Conservation (phyloP, 225 moss, liverwort and hornwort species). For the Rhytidiadelphus loreus region DNA sequence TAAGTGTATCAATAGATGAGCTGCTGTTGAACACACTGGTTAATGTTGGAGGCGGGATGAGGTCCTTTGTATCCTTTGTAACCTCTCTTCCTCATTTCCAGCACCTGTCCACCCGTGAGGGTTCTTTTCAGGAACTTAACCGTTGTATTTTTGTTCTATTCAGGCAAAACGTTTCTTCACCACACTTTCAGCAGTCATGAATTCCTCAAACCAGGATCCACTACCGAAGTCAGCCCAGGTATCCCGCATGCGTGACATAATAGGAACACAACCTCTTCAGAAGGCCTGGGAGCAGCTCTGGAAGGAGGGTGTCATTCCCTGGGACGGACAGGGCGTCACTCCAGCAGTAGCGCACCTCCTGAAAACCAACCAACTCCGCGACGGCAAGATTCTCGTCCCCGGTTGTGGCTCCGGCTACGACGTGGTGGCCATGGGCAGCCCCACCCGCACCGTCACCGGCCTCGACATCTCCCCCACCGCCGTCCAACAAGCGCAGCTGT, state of each 20-base stretch:
- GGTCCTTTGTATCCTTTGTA: not conserved
- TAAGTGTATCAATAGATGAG: not conserved
- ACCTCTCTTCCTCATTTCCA: not conserved
- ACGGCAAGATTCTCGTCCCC: not conserved
- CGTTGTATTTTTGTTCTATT: not conserved
- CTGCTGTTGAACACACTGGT: not conserved
- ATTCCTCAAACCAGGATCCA: not conserved
- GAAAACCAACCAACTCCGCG: not conserved
- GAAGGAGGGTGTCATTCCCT: not conserved
- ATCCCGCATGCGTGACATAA: not conserved
- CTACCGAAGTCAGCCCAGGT: not conserved
- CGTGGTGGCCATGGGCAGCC: conserved; percentile 8
- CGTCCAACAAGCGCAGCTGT: not conserved
- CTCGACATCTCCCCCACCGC: conserved; percentile 6
- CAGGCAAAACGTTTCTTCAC: not conserved
- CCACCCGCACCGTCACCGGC: not conserved
- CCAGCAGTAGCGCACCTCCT: not conserved
- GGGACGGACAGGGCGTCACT: conserved; percentile 10
- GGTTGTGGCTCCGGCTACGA: conserved; percentile 18
- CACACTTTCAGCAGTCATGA: not conserved
- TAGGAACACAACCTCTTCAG: not conserved
- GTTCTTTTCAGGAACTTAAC: not conserved
- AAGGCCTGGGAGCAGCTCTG: conserved; percentile 9
- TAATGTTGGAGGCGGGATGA: not conserved
- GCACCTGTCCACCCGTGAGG: not conserved